Evolutionary conservation across 2,329 filamentous ascomycete genomes (phyloP).

Genomic region (Colletotrichum falcatum): DNA sequence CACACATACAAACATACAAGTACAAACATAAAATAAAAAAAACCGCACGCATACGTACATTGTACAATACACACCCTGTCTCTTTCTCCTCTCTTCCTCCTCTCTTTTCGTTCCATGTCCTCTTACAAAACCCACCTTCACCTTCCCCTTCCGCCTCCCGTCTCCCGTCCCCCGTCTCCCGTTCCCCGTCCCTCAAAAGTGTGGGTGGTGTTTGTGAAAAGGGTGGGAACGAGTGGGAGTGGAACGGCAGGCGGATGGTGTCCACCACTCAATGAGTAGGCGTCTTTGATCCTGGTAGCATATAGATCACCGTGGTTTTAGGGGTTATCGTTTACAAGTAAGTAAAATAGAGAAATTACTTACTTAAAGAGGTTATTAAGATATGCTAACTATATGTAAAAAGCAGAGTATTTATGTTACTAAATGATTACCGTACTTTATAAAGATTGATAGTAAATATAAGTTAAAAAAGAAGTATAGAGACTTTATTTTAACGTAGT

Average conservation of each 20-base stretch:
- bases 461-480: too few relatives aligned
- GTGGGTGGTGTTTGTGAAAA: conserved; percentile 22
- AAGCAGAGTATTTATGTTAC: too few relatives aligned
- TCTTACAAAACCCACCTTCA: conserved; percentile 1
- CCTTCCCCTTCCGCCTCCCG: too few relatives aligned
- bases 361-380: too few relatives aligned
- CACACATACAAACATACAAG: too few relatives aligned
- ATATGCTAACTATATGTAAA: too few relatives aligned
- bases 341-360: too few relatives aligned
- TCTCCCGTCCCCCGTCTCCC: neutral
- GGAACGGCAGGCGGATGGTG: conserved; percentile 40
- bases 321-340: neutral
- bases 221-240: conserved; percentile 35
- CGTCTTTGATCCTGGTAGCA: conserved; percentile 23
- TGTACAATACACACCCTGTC: neutral
- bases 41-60: too few relatives aligned
- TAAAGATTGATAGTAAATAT: too few relatives aligned
- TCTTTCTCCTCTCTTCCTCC: neutral
- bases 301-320: conserved; percentile 25
- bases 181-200: conserved; percentile 10
- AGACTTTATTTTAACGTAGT: too few relatives aligned
- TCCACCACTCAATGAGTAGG: conserved; percentile 38
- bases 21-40: too few relatives aligned
- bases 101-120: neutral
- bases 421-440: too few relatives aligned